Conservation (phyloP, 2,329 filamentous ascomycete species). For the Hymenoscyphus salicellus region DNA sequence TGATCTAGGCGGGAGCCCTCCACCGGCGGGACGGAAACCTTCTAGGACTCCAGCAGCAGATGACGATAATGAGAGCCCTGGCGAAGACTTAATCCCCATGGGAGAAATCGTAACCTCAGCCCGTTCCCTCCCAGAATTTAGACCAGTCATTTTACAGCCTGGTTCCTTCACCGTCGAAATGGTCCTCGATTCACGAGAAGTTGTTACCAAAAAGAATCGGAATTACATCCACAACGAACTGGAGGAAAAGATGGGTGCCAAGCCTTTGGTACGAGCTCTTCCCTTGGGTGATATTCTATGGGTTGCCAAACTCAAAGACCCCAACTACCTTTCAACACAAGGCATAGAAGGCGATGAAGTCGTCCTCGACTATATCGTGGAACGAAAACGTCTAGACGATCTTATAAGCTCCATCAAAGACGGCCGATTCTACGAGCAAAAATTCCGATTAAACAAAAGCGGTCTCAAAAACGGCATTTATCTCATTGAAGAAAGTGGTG, state of each 20-base stretch:
- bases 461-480: constrained; percentile 77
- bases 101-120: constrained; percentile 24
- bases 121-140: constrained; percentile 40
- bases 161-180: constrained; percentile 70
- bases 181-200: constrained; percentile 71
- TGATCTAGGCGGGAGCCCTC: constrained; percentile 15
- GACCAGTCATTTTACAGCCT: constrained; percentile 59
- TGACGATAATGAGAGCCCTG: background rate
- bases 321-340: constrained; percentile 51
- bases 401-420: constrained; percentile 78
- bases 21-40: background rate
- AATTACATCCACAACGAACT: constrained; percentile 76
- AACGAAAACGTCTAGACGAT: constrained; percentile 78
- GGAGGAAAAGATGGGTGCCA: constrained; percentile 58
- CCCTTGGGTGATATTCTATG: constrained; percentile 75
- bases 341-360: constrained; percentile 66
- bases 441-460: constrained; percentile 70
- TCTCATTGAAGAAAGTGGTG: constrained; percentile 69
- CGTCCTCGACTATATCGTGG: constrained; percentile 76
- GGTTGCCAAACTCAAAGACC: constrained; percentile 70
- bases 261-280: constrained; percentile 64
- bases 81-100: constrained; percentile 27
- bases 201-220: constrained; percentile 68
- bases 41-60: constrained; percentile 6
- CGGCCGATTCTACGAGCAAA: constrained; percentile 79